A percentile compares a stretch with the other conserved stretches of the same genome.
These are phyloP conservation scores for Reutealis trisperma DNA, from an alignment of 345 rosid species.

Conservation along the genomic window DNA sequence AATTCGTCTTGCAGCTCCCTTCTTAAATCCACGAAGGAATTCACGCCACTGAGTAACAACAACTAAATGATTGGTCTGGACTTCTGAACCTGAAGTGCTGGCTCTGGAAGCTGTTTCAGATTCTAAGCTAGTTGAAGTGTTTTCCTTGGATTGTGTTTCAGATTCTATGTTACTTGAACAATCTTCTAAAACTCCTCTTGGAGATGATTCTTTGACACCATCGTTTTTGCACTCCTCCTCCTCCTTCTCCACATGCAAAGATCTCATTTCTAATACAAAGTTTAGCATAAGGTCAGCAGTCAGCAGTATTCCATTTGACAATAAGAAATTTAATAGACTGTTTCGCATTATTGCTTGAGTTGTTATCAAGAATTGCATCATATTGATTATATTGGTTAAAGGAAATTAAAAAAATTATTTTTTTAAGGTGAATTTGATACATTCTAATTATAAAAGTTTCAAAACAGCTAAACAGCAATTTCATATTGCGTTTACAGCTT, in stretches of 20 bases:
- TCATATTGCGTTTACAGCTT: too few relatives aligned
- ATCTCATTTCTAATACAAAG: constrained; percentile 32
- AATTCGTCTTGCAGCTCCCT: constrained; percentile 52
- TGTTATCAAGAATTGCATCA: too few relatives aligned
- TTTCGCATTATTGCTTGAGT: too few relatives aligned
- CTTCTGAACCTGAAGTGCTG: constrained; percentile 61
- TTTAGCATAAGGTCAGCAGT: constrained; percentile 1
- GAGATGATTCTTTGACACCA: constrained; percentile 8
- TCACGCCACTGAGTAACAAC: constrained; percentile 46
- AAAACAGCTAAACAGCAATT: too few relatives aligned
- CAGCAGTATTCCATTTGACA: background rate
- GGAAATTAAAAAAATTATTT: too few relatives aligned
- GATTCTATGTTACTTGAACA: constrained; percentile 37
- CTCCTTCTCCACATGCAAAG: constrained; percentile 25
- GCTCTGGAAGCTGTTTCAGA: constrained; percentile 33
- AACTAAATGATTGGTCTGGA: constrained; percentile 20
- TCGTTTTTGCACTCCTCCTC: background rate
- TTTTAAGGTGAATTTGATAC: too few relatives aligned
- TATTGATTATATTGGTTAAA: too few relatives aligned
- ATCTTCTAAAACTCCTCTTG: constrained; percentile 35
- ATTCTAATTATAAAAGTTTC: too few relatives aligned
- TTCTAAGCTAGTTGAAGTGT: constrained; percentile 20
- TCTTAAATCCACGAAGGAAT: constrained; percentile 58
- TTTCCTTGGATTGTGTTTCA: constrained; percentile 31
- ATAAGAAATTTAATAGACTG: background rate